Base-by-base conservation (phyloP, 768 basidiomycete species). In the Rhizopogon roseolus region DNA sequence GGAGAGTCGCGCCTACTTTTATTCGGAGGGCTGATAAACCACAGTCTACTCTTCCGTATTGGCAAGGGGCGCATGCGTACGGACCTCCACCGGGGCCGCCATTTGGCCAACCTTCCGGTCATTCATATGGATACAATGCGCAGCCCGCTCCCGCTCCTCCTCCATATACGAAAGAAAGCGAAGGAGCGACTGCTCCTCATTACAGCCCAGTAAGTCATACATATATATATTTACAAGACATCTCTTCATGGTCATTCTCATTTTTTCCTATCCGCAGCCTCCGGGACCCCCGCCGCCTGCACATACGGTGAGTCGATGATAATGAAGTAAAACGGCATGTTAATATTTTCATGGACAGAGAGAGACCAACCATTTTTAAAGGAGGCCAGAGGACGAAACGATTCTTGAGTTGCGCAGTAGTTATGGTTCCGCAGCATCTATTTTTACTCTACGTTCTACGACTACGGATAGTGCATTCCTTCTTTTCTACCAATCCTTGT, bases 121-220 rank as follows among this genome's bases (percentile, higher is more conserved):
- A 14, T 27, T 22, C 13, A 11, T 16, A 11, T 7, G 9, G 25
- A 41, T 11, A n/a, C 17, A n/a, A 42, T 34, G 39, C 48, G 5
- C 22, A 13, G n/a, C 27, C 51, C 38, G 10, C 44, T 11, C n/a
- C n/a, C n/a, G 10, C 48, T 14, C 57, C 56, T 28, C 64, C 40
- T 27, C 49, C 49, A 7, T 29, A 54, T 17, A 17, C 46, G 41
- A 44, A 50, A 6, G 52, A 28, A 10, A 34, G 16, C 16, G 44
- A 11, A 11, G 9, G 46, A 17, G 16, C n/a, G 22, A 38, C 49
- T 54, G 7, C n/a, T 28, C 53, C 41, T 27, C 54, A 36, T 38
- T 55, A 55, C 37, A n/a, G 29, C 34, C 39, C 67, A n/a, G 66
- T 67, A 46, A 62, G 66, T n/a, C n/a, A n/a, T n/a, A 19, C 0